Evolutionary conservation across 768 basidiomycete genomes (phyloP).

Genomic region (Butyriboletus loyo): DNA sequence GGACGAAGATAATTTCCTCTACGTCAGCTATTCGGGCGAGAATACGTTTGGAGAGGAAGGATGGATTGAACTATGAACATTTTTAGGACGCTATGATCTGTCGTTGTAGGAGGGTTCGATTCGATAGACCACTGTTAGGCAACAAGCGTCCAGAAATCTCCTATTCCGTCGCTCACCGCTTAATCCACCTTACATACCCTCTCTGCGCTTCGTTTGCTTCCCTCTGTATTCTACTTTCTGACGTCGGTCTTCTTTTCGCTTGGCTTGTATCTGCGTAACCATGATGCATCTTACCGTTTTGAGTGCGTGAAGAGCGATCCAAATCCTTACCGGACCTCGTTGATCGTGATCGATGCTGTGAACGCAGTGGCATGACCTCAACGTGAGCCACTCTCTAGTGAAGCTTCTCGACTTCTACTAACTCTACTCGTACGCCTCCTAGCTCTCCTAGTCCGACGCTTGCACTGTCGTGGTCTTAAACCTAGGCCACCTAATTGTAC

Average conservation of each 20-base stretch:
- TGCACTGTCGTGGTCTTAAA: background rate
- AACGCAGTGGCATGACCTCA: background rate
- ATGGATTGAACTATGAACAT: slow-evolving; percentile 33
- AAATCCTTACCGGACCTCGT: background rate
- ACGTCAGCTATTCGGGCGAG: slow-evolving; percentile 98
- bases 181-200: slow-evolving; percentile 29
- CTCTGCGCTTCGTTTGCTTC: slow-evolving; percentile 19
- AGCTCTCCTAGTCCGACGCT: background rate
- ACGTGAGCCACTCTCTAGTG: too few relatives aligned
- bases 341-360: too few relatives aligned
- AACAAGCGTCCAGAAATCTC: slow-evolving; percentile 22
- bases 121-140: slow-evolving; percentile 29
- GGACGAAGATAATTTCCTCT: slow-evolving; percentile 99
- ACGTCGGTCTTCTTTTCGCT: background rate
- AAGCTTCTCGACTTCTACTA: background rate
- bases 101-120: slow-evolving; percentile 19
- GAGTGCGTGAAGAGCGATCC: background rate
- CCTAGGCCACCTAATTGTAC: background rate
- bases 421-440: background rate
- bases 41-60: slow-evolving; percentile 75
- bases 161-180: slow-evolving; percentile 5
- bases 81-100: slow-evolving; percentile 19
- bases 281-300: background rate
- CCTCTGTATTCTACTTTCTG: slow-evolving; percentile 29
- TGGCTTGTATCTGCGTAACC: slow-evolving; percentile 21